Evolutionary conservation across 2,329 filamentous ascomycete genomes (phyloP).

Genomic region (Chaetomium olivaceum): DNA sequence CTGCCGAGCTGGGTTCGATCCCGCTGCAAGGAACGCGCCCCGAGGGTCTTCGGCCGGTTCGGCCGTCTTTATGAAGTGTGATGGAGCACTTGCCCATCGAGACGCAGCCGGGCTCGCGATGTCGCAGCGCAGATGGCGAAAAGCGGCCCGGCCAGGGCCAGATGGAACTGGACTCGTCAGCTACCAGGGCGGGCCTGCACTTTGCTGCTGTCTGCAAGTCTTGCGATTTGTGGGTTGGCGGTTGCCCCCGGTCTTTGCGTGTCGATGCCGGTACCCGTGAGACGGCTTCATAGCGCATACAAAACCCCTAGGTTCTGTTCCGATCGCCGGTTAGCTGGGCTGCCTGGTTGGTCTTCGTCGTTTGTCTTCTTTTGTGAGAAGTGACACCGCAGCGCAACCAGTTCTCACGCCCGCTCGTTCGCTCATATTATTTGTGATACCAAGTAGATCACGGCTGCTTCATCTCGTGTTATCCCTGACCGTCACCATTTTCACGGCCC

Average conservation of each 20-base stretch:
- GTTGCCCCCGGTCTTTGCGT: slow-evolving; percentile 11
- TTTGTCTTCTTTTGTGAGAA: slow-evolving; percentile 4
- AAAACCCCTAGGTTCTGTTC: slow-evolving; percentile 23
- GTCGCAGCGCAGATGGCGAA: slow-evolving; percentile 16
- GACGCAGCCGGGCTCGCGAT: background rate
- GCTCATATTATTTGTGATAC: background rate
- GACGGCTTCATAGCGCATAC: slow-evolving; percentile 23
- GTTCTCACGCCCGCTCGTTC: slow-evolving; percentile 1
- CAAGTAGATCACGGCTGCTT: slow-evolving; percentile 5
- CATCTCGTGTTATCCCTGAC: slow-evolving; percentile 5
- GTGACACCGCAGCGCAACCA: background rate
- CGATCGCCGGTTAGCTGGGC: slow-evolving; percentile 14
- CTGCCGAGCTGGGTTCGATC: slow-evolving; percentile 23
- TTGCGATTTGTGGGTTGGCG: slow-evolving; percentile 3
- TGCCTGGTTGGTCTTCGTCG: slow-evolving; percentile 8
- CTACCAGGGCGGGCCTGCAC: slow-evolving; percentile 1
- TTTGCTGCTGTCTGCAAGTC: background rate
- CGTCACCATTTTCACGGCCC: background rate
- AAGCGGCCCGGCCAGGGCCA: slow-evolving; percentile 7
- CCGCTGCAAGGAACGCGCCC: slow-evolving; percentile 33
- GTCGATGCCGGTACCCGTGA: slow-evolving; percentile 30
- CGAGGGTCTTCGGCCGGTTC: slow-evolving; percentile 12
- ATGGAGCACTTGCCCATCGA: slow-evolving; percentile 2
- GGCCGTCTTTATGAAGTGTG: background rate
- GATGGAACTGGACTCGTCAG: slow-evolving; percentile 19